Evolutionary conservation across 768 basidiomycete genomes (phyloP).

Genomic region (Leccinum longicurvipes): DNA sequence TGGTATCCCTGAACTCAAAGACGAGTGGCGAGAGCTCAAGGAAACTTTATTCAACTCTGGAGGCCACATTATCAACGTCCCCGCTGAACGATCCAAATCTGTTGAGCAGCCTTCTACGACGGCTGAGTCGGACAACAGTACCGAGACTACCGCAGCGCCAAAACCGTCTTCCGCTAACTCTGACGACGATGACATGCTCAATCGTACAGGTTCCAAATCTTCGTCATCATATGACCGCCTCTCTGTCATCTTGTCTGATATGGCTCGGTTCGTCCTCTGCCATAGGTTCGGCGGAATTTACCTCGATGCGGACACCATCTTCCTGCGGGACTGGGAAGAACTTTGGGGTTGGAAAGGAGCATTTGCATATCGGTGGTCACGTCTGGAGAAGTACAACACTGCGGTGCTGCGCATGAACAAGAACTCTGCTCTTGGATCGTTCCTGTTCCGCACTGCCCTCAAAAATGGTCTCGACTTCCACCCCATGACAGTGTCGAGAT

Average conservation of each 20-base stretch:
- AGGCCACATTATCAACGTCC: slow-evolving; percentile 70
- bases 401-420: slow-evolving; percentile 94
- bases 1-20: slow-evolving; percentile 80
- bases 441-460: slow-evolving; percentile 91
- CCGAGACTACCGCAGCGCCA: slow-evolving; percentile 10
- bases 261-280: slow-evolving; percentile 96
- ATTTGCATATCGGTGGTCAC: slow-evolving; percentile 96
- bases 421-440: slow-evolving; percentile 85
- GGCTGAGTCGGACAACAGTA: slow-evolving; percentile 22
- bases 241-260: slow-evolving; percentile 92
- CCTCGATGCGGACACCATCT: slow-evolving; percentile 93
- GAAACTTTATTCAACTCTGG: slow-evolving; percentile 86
- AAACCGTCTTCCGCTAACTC: slow-evolving; percentile 24
- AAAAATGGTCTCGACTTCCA: slow-evolving; percentile 96
- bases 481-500: slow-evolving; percentile 90
- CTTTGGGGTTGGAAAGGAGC: slow-evolving; percentile 96
- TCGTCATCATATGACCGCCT: slow-evolving; percentile 85
- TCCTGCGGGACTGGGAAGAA: slow-evolving; percentile 98
- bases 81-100: slow-evolving; percentile 38
- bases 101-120: slow-evolving; percentile 20
- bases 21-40: slow-evolving; percentile 79
- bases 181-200: slow-evolving; percentile 55
- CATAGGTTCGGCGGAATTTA: slow-evolving; percentile 97
- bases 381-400: slow-evolving; percentile 91
- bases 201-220: slow-evolving; percentile 87